Evolutionary conservation across 768 basidiomycete species (phyloP).

Genomic region (Amanita pseudoporphyria): DNA sequence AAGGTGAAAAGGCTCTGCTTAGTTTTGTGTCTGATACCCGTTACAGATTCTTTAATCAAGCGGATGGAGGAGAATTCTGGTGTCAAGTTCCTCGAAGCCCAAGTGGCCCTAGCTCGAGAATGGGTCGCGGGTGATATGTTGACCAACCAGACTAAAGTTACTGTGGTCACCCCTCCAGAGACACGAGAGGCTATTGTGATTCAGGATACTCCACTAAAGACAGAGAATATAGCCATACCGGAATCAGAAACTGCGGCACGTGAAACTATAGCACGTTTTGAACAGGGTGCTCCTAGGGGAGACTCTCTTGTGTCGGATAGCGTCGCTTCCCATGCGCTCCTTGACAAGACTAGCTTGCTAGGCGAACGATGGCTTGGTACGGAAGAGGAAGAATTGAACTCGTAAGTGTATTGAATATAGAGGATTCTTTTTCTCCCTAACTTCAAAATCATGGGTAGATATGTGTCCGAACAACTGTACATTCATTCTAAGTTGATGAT

Average conservation of each 20-base stretch:
- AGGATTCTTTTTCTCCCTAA: conserved; percentile 3
- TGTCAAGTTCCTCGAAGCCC: conserved; percentile 76
- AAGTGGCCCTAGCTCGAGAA: conserved; percentile 71
- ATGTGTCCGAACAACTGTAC: conserved; percentile 73
- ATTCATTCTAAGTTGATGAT: conserved; percentile 92
- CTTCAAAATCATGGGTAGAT: conserved; percentile 31
- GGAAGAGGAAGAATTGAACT: conserved; percentile 72
- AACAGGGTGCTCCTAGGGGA: conserved; percentile 54
- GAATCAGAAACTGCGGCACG: conserved; percentile 56
- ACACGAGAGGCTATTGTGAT: conserved; percentile 38
- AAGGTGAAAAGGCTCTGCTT: conserved; percentile 13
- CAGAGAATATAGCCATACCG: conserved; percentile 61
- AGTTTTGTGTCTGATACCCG: neutral
- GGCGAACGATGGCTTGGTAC: conserved; percentile 83
- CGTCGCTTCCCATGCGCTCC: conserved; percentile 73
- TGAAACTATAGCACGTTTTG: conserved; percentile 59
- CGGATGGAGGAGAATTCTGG: conserved; percentile 68
- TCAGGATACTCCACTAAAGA: conserved; percentile 41
- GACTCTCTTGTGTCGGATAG: conserved; percentile 64
- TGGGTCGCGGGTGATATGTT: conserved; percentile 51
- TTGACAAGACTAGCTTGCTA: conserved; percentile 47
- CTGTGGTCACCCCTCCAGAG: conserved; percentile 46
- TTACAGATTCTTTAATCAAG: conserved; percentile 37
- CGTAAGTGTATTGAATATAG: conserved; percentile 36
- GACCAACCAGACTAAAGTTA: conserved; percentile 40